A percentile compares a stretch with the other conserved stretches of the same genome.
Evolutionary conservation across 331 rosid genomes (phyloP).

Genomic region (Acacia pycnantha): DNA sequence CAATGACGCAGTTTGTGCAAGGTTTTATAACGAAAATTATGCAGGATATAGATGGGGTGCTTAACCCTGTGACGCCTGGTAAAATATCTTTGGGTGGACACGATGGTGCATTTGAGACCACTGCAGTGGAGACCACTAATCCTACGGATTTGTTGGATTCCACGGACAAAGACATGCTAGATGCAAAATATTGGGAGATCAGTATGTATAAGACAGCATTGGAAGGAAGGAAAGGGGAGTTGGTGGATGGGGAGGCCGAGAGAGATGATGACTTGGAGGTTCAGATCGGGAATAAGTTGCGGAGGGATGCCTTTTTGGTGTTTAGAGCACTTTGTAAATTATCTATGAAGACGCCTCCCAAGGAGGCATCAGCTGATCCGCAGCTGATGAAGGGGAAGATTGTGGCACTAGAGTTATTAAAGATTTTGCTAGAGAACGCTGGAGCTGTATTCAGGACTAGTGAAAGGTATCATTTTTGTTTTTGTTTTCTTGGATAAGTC

Average conservation of each 20-base stretch:
- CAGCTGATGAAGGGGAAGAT: slow-evolving; percentile 95
- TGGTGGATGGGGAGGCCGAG: slow-evolving; percentile 87
- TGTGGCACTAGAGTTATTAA: slow-evolving; percentile 90
- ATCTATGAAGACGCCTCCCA: slow-evolving; percentile 94
- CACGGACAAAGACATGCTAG: slow-evolving; percentile 98
- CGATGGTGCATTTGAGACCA: slow-evolving; percentile 96
- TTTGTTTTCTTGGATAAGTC: no score
- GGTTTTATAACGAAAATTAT: slow-evolving; percentile 94
- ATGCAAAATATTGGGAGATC: slow-evolving; percentile 98
- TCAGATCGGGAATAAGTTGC: slow-evolving; percentile 94
- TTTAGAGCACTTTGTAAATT: slow-evolving; percentile 95
- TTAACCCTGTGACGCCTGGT: slow-evolving; percentile 68
- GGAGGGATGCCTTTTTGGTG: slow-evolving; percentile 95
- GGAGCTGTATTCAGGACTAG: slow-evolving; percentile 99
- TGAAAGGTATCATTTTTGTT: slow-evolving; percentile 59
- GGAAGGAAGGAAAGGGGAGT: slow-evolving; percentile 93
- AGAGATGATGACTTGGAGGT: slow-evolving; percentile 98
- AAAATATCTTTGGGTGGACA: slow-evolving; percentile 66
- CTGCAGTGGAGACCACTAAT: slow-evolving; percentile 89
- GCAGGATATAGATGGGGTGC: slow-evolving; percentile 97
- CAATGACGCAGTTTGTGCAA: slow-evolving; percentile 88
- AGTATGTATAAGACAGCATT: slow-evolving; percentile 97
- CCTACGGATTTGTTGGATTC: slow-evolving; percentile 97
- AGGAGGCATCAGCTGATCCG: slow-evolving; percentile 86
- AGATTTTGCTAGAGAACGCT: slow-evolving; percentile 95